Percentiles rank a stretch among this genome's conserved stretches.
Evolutionary conservation across 1,284 basidiomycete genomes (phyloP).

Genomic region (Ganoderma resinaceum): DNA sequence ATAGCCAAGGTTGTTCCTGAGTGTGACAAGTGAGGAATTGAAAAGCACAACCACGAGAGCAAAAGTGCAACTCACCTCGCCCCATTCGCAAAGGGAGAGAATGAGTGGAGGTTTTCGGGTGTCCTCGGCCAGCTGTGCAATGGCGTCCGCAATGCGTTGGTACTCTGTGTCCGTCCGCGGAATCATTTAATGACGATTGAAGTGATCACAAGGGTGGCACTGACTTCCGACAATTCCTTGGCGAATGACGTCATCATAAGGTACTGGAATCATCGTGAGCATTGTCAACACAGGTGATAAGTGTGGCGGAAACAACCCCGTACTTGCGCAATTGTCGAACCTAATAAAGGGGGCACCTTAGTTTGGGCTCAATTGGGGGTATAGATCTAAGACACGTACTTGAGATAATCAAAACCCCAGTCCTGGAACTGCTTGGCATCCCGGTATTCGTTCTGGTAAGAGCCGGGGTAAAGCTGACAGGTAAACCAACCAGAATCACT

Average conservation of each 20-base stretch:
- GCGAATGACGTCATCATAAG: conserved; percentile 53
- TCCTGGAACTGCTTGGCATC: conserved; percentile 53
- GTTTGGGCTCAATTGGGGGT: not conserved
- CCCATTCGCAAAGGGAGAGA: conserved; percentile 62
- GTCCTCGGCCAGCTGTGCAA: conserved; percentile 46
- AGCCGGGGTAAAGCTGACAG: conserved; percentile 58
- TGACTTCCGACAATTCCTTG: conserved; percentile 57
- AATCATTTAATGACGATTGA: not conserved
- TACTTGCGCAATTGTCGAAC: conserved; percentile 60
- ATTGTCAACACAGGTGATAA: not conserved
- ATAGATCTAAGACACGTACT: conserved; percentile 44
- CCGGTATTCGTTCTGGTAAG: conserved; percentile 54
- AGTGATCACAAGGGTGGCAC: conserved; percentile 26
- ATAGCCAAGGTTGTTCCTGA: conserved; percentile 42
- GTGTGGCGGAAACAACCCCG: conserved; percentile 8
- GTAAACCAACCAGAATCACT: conserved; percentile 62
- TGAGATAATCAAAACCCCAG: conserved; percentile 62
- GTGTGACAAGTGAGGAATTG: not conserved
- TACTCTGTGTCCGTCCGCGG: conserved; percentile 45
- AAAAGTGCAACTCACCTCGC: conserved; percentile 44
- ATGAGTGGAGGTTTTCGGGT: conserved; percentile 51
- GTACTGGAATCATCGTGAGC: conserved; percentile 42
- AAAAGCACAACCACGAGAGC: not conserved
- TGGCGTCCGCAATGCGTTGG: conserved; percentile 55
- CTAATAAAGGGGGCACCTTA: conserved; percentile 29